A percentile compares a stretch with the other conserved stretches of the same genome.
These are phyloP conservation scores for Metrosideros polymorpha DNA, from an alignment of 441 rosid genomes.

Conservation along the genomic window DNA sequence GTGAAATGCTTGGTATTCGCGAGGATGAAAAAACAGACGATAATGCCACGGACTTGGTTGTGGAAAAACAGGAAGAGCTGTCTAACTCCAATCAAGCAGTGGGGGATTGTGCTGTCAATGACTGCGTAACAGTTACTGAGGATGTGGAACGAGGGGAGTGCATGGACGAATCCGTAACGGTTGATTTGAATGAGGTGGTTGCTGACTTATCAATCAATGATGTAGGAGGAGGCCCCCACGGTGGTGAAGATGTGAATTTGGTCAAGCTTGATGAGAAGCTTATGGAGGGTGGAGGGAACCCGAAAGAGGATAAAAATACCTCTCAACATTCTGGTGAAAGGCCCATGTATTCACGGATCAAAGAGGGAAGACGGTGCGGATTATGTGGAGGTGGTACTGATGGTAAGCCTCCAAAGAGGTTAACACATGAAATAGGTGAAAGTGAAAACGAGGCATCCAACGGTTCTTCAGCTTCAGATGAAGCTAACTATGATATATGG, in stretches of 20 bases:
- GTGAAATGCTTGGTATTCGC: neutral
- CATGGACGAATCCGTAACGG: slow-evolving; percentile 10
- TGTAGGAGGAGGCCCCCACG: slow-evolving; percentile 19
- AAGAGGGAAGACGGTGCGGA: slow-evolving; percentile 86
- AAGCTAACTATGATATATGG: slow-evolving; percentile 74
- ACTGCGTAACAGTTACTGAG: neutral
- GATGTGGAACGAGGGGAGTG: neutral
- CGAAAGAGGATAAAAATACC: slow-evolving; percentile 14
- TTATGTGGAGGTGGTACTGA: slow-evolving; percentile 93
- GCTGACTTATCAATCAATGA: slow-evolving; percentile 15
- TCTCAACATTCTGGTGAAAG: slow-evolving; percentile 21
- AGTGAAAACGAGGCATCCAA: slow-evolving; percentile 75
- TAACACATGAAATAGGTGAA: slow-evolving; percentile 59
- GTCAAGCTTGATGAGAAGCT: slow-evolving; percentile 30
- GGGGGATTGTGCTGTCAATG: slow-evolving; percentile 1
- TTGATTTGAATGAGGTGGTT: slow-evolving; percentile 16
- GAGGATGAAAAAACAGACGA: slow-evolving; percentile 14
- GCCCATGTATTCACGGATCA: slow-evolving; percentile 38
- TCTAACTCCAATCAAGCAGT: neutral
- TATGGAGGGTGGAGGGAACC: slow-evolving; percentile 23
- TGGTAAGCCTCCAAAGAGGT: slow-evolving; percentile 85
- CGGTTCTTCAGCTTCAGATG: slow-evolving; percentile 82
- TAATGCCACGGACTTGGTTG: neutral
- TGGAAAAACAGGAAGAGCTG: neutral
- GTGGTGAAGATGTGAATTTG: slow-evolving; percentile 18